Evolutionary conservation across 768 basidiomycete species (phyloP), one percentile per base, ranked within the genome.

Genomic region (Rhizopogon roseolus): DNA sequence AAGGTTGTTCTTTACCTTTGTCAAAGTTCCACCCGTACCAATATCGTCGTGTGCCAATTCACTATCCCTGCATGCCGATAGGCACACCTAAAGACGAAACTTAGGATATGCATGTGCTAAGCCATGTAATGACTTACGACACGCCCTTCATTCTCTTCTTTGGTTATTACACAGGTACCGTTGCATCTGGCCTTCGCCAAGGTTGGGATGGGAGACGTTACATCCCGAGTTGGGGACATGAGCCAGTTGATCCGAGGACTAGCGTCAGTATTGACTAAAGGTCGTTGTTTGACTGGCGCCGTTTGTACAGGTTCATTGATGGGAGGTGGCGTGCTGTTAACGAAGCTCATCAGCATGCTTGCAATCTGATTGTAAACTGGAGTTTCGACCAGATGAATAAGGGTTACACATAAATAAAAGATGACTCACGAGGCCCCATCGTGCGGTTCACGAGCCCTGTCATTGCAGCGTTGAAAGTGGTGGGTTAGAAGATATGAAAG

Each of bases 21-120:
- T 66, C 37, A 66, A 64, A 7, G 66, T 66, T 9, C 55, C 11
- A 25, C 37, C 49, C 29, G 38, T 56, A 42, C 49, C 44, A 11
- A 53, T 38, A 38, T 67, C 63, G 39, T 67, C 66, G 13, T 57
- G 54, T 5, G 67, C 65, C 17, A 41, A 4, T 5, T 67, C 63
- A 11, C 45, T 48, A n/a, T 69, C 65, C 10, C 60, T 58, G 42
- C 65, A 67, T 5, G 66, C 63, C 0, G 65, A 65, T 17, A 69
- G 34, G 38, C 59, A 69, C 9, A 69, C 60, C 65, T 67, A 16
- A 11, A 0, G 3, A 11, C 10, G 5, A 28, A 17, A 2, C 17
- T 29, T 19, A 5, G 25, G 41, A 13, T 14, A 29, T 3, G 32
- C 7, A 22, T 17, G 32, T 14, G 41, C 27, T 10, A 5, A 19